A percentile compares a stretch with the other conserved stretches of the same genome.
These are phyloP conservation scores for Peronosclerospora sorghi DNA, from an alignment of 352 stramenopile genomes.

Conservation along the genomic window DNA sequence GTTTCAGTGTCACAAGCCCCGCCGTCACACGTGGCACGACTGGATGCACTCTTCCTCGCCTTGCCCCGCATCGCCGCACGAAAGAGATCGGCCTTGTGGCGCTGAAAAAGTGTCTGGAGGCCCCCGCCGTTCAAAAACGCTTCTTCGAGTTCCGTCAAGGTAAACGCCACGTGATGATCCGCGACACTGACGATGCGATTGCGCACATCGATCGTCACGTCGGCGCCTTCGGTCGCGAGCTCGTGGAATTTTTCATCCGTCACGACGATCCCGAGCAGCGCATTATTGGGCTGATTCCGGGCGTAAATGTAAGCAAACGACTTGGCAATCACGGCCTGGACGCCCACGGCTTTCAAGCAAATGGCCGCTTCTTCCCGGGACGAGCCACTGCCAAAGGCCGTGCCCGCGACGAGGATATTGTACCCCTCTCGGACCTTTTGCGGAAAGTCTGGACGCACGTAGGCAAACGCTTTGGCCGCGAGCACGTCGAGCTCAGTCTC, in stretches of 20 bases:
- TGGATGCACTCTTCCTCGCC: slow-evolving; percentile 40
- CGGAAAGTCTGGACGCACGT: slow-evolving; percentile 81
- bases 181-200: slow-evolving; percentile 70
- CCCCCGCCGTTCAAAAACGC: slow-evolving; percentile 63
- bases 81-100: slow-evolving; percentile 80
- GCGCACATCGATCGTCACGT: slow-evolving; percentile 78
- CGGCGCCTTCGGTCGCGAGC: slow-evolving; percentile 53
- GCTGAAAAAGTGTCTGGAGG: slow-evolving; percentile 83
- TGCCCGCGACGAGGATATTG: slow-evolving; percentile 63
- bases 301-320: slow-evolving; percentile 85
- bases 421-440: slow-evolving; percentile 66
- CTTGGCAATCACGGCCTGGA: slow-evolving; percentile 71
- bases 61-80: slow-evolving; percentile 78
- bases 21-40: slow-evolving; percentile 45
- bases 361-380: slow-evolving; percentile 80
- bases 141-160: slow-evolving; percentile 84
- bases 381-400: slow-evolving; percentile 76
- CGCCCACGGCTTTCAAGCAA: slow-evolving; percentile 64
- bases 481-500: slow-evolving; percentile 82
- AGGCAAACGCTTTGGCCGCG: slow-evolving; percentile 72
- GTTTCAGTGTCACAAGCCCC: slow-evolving; percentile 11
- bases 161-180: slow-evolving; percentile 69
- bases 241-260: slow-evolving; percentile 76
- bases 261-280: slow-evolving; percentile 68
- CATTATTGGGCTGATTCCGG: slow-evolving; percentile 84